phyloP scores from a whole-genome alignment of 2,329 filamentous ascomycete genomes.

The Fusarium buharicum region DNA sequence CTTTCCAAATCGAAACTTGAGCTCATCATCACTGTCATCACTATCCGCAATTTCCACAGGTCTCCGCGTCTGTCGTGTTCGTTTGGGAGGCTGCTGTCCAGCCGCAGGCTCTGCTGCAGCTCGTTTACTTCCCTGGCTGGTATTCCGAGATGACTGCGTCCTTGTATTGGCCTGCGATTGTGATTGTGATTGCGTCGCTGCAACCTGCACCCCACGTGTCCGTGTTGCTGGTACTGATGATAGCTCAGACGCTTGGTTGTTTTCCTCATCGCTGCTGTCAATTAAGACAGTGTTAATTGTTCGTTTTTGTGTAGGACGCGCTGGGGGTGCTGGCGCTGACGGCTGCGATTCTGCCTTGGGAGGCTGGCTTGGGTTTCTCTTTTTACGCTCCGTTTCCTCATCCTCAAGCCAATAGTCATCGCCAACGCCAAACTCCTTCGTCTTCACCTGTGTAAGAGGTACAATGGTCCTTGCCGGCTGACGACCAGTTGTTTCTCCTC shows the following conservation, averaged over 20 bases:
- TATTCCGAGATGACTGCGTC: constrained; percentile 45
- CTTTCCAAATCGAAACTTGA: constrained; percentile 66
- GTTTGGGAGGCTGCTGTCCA: constrained; percentile 48
- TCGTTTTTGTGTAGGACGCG: constrained; percentile 27
- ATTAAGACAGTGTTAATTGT: constrained; percentile 46
- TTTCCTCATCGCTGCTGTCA: constrained; percentile 53
- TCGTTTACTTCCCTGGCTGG: constrained; percentile 50
- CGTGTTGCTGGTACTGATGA: constrained; percentile 27
- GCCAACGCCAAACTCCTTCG: constrained; percentile 77
- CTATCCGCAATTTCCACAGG: constrained; percentile 52
- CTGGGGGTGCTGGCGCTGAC: constrained; percentile 23
- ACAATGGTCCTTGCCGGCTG: constrained; percentile 69
- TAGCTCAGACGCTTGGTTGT: constrained; percentile 17
- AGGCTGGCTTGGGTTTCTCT: constrained; percentile 44
- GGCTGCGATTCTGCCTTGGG: constrained; percentile 35
- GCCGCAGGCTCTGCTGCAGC: constrained; percentile 46
- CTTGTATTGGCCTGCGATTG: constrained; percentile 46
- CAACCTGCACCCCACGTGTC: constrained; percentile 39
- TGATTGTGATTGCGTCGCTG: constrained; percentile 45
- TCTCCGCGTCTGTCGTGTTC: constrained; percentile 50
- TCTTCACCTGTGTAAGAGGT: constrained; percentile 74
- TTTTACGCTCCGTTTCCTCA: constrained; percentile 49
- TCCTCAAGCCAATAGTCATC: constrained; percentile 80
- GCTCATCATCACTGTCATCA: constrained; percentile 65
- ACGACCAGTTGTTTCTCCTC: constrained; percentile 61